Evolutionary conservation across 192 early-diverging fungal species (phyloP).

Genomic region (Entomortierella lignicola): DNA sequence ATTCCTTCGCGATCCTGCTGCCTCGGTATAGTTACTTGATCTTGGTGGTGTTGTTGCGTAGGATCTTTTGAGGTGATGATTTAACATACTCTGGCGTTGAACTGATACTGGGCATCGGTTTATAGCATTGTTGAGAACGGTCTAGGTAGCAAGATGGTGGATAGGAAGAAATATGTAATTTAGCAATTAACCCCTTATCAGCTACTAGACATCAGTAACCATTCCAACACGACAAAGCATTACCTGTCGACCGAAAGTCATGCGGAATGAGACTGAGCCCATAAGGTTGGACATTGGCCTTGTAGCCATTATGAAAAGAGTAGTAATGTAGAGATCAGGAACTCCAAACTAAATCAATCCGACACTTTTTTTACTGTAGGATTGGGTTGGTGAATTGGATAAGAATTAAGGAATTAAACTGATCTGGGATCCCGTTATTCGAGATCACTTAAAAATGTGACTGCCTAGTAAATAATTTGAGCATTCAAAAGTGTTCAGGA

Average conservation of each 20-base stretch:
- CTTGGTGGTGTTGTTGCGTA: conserved; percentile 3
- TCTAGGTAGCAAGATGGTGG: too few species aligned
- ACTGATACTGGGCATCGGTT: background rate
- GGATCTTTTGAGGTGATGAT: background rate
- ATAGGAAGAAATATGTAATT: too few species aligned
- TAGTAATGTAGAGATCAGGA: background rate
- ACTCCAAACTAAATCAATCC: too few species aligned
- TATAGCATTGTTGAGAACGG: background rate
- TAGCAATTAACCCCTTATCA: too few species aligned
- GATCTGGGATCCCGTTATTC: too few species aligned
- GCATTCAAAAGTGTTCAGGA: too few species aligned
- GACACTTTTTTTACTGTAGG: too few species aligned
- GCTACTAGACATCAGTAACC: too few species aligned
- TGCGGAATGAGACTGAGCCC: conserved; percentile 9
- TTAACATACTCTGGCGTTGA: background rate
- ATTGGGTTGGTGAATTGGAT: too few species aligned
- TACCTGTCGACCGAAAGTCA: conserved; percentile 21
- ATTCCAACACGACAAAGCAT: background rate
- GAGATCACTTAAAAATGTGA: too few species aligned
- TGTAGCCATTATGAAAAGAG: conserved; percentile 16
- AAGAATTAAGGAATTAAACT: too few species aligned
- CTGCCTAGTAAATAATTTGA: too few species aligned
- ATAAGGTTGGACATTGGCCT: conserved; percentile 16
- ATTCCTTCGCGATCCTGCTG: conserved; percentile 16
- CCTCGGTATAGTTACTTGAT: conserved; percentile 17